These are phyloP conservation scores for Firmiana major DNA, from an alignment of 345 rosid genomes.

Conservation along the genomic window DNA sequence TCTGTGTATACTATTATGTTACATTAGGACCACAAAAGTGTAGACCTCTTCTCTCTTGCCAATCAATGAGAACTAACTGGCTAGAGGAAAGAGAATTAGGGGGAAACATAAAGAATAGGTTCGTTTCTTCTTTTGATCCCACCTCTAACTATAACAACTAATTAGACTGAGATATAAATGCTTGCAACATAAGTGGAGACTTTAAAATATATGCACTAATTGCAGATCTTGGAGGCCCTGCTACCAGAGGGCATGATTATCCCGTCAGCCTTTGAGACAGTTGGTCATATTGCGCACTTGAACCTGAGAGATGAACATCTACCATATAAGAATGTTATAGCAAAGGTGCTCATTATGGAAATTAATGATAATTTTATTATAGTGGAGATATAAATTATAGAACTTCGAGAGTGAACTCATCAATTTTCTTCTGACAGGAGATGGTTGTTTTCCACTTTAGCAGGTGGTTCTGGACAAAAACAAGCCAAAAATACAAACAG, in stretches of 20 bases:
- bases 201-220: slow-evolving; percentile 7
- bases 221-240: slow-evolving; percentile 79
- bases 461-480: slow-evolving; percentile 91
- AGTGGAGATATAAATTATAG: not conserved
- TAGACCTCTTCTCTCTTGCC: not conserved
- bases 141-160: not conserved
- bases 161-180: not conserved
- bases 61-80: not conserved
- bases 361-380: slow-evolving; percentile 2
- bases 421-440: slow-evolving; percentile 9
- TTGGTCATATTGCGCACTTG: slow-evolving; percentile 85
- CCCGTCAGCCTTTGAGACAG: slow-evolving; percentile 90
- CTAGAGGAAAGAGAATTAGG: not conserved
- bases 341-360: slow-evolving; percentile 47
- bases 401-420: slow-evolving; percentile 5
- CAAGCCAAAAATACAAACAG: slow-evolving; percentile 85
- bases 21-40: not conserved
- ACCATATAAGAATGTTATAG: slow-evolving; percentile 65
- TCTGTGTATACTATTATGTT: not conserved
- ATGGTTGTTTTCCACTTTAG: slow-evolving; percentile 10
- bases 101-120: not conserved
- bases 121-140: not conserved
- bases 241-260: slow-evolving; percentile 63
- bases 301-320: slow-evolving; percentile 76
- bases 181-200: slow-evolving; percentile 8